Evolutionary conservation across 345 rosid genomes (phyloP).

Genomic region (Euclidium syriacum): DNA sequence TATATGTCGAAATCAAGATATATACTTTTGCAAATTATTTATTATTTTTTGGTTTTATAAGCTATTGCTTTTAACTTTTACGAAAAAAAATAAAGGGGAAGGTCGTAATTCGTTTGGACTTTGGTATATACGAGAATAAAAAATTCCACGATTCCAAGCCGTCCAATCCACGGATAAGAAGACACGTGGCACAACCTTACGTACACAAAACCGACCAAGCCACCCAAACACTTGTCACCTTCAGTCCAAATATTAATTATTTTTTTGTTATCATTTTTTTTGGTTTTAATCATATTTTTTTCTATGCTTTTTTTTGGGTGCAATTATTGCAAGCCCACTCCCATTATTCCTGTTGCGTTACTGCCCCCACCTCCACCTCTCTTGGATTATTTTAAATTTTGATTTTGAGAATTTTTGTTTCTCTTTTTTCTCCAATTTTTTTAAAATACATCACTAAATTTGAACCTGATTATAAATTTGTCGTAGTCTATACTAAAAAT

Average conservation of each 20-base stretch:
- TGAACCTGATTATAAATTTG: too few species aligned
- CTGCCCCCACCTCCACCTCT: constrained; percentile 28
- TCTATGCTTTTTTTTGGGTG: neutral
- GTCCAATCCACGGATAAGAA: constrained; percentile 21
- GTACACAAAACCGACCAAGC: constrained; percentile 32
- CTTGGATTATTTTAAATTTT: constrained; percentile 4
- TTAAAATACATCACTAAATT: neutral
- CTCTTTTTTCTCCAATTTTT: neutral
- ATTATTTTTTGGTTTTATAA: neutral
- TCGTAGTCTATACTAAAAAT: too few species aligned
- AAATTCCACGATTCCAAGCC: constrained; percentile 19
- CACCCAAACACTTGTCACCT: constrained; percentile 31
- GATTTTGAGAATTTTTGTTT: neutral
- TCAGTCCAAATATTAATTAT: constrained; percentile 19
- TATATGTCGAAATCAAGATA: neutral
- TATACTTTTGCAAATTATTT: neutral
- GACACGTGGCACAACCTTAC: constrained; percentile 18
- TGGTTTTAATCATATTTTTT: neutral
- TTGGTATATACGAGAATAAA: neutral
- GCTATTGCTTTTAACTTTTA: neutral
- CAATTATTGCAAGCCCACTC: constrained; percentile 26
- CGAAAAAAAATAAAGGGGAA: neutral
- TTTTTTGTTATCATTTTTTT: neutral
- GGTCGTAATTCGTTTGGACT: constrained; percentile 27
- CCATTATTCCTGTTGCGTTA: constrained; percentile 31